A percentile compares a stretch with the other conserved stretches of the same genome.
Evolutionary conservation across 257 asterid genomes (phyloP).

Genomic region (Thymus mandschuricus): DNA sequence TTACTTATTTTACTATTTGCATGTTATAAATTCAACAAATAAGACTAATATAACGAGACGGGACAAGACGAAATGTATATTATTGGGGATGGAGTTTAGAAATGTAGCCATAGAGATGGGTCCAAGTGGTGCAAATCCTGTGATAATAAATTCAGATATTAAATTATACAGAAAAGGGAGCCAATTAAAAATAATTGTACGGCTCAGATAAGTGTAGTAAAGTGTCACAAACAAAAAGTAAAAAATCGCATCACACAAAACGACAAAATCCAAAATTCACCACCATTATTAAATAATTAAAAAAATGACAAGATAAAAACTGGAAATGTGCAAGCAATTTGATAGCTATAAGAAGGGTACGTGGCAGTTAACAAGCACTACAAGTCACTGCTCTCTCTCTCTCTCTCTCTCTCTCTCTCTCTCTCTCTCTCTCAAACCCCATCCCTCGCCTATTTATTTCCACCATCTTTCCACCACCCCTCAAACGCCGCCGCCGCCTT

Average conservation of each 20-base stretch:
- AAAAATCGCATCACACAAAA: constrained; percentile 30
- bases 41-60: no score
- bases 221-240: constrained; percentile 31
- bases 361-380: constrained; percentile 68
- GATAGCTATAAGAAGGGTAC: constrained; percentile 48
- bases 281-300: not conserved
- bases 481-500: constrained; percentile 6
- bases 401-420: constrained; percentile 17
- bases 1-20: no score
- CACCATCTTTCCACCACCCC: constrained; percentile 22
- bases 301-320: constrained; percentile 2
- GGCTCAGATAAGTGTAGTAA: constrained; percentile 33
- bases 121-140: not conserved
- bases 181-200: not conserved
- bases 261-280: constrained; percentile 37
- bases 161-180: not conserved
- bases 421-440: constrained; percentile 3
- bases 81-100: not conserved
- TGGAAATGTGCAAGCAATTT: constrained; percentile 29
- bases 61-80: no score
- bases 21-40: no score
- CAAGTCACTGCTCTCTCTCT: constrained; percentile 43
- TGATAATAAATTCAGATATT: not conserved
- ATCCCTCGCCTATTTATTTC: constrained; percentile 32
- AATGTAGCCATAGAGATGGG: not conserved